Percentiles rank a stretch among this genome's conserved stretches.
These are phyloP conservation scores for Saccharum officinarum DNA, from an alignment of 176 grass and related monocot genomes.

Conservation along the genomic window DNA sequence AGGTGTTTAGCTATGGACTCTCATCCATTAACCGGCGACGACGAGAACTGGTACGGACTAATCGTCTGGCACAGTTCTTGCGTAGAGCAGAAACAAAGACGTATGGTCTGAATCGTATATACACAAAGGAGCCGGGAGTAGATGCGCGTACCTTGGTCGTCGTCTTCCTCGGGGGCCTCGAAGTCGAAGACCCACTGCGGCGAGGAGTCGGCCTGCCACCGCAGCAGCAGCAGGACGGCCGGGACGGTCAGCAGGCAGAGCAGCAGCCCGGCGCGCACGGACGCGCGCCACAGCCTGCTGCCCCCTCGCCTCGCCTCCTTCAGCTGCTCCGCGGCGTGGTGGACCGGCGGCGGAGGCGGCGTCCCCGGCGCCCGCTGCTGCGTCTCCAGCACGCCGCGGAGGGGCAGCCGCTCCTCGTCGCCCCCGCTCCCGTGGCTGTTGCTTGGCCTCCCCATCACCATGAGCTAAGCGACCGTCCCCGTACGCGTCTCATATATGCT, in stretches of 20 bases:
- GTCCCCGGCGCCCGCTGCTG: not conserved
- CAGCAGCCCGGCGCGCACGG: slow-evolving; percentile 40
- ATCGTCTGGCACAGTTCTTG: not conserved
- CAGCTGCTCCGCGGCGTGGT: slow-evolving; percentile 8
- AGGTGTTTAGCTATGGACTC: not conserved
- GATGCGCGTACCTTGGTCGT: slow-evolving; percentile 28
- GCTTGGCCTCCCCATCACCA: slow-evolving; percentile 41
- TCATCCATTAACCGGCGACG: not conserved
- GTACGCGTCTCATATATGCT: not conserved
- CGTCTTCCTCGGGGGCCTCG: slow-evolving; percentile 25
- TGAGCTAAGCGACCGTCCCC: not conserved
- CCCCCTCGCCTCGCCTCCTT: slow-evolving; percentile 35
- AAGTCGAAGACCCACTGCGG: slow-evolving; percentile 41
- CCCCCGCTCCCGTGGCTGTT: slow-evolving; percentile 1
- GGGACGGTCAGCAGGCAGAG: slow-evolving; percentile 41
- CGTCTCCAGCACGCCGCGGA: slow-evolving; percentile 38
- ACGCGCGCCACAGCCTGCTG: slow-evolving; percentile 29
- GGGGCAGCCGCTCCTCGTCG: slow-evolving; percentile 36
- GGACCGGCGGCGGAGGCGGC: not conserved
- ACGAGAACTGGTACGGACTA: not conserved
- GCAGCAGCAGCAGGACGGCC: slow-evolving; percentile 27
- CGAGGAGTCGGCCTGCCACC: slow-evolving; percentile 25
- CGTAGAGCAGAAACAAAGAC: not conserved
- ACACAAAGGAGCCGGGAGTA: not conserved
- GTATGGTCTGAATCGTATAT: not conserved